Base-by-base conservation (phyloP, 805 yeast species). In the Candida tammaniensis region DNA sequence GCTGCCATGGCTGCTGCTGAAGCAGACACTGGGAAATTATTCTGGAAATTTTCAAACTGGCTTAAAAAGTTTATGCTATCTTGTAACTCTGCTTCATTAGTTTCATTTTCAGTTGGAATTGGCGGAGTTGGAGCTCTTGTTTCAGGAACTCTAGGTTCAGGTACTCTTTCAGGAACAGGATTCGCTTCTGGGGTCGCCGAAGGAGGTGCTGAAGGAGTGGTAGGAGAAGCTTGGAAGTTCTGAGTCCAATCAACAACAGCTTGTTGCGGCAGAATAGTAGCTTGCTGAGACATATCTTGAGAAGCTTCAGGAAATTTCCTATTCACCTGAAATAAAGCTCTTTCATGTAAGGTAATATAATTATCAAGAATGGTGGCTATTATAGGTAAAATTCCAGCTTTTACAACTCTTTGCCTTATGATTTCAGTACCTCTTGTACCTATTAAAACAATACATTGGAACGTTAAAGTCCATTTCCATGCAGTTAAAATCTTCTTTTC, bases 391-490 rank as follows among this genome's bases (percentile, higher is more conserved):
- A 88, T 80, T 4, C 97, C 98, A 1, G 97, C 95, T 42, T 84
- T 80, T 7, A 88, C 96, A 6, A 93, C 85, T 49, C 88, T 79
- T 47, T 82, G 80, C 33, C 98, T 70, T 31, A 89, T 86, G 33
- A 69, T 64, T 57, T 89, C 97, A 1, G 94, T 80, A 16, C 98
- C 98, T 46, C 97, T 72, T 1, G 97, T 88, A 10, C 97, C 96
- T 13, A 91, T 79, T 36, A 87, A 72, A 1, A 91, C 95, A 36
- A 91, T 64, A 55, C 97, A 89, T 64, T 91, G 98, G 52, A 93
- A 80, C 0, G 97, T 86, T 35, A 91, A 64, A 5, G 95, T 86
- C 98, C 98, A 91, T 63, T 91, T 91, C 96, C 96, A 91, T 0
- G 95, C 89, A n/a, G 83, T 69, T 43, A 86, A 67, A 17, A 80